Conservation (phyloP, 176 grass and related monocot genomes). For the Musa beccarii region DNA sequence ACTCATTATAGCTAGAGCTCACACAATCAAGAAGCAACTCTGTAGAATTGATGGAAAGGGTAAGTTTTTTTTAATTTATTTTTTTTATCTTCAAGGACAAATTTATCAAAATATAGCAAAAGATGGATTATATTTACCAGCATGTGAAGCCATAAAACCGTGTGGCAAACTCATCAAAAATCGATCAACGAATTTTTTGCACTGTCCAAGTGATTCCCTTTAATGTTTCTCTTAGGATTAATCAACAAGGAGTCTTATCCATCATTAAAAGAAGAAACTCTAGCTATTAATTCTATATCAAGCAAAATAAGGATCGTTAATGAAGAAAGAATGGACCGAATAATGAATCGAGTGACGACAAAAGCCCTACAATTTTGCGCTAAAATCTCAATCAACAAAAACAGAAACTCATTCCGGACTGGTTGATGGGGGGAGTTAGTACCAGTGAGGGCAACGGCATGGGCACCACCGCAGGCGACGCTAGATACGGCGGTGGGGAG, state of each 20-base stretch:
- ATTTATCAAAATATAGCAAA: too few species aligned
- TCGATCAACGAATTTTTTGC: too few species aligned
- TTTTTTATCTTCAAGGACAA: too few species aligned
- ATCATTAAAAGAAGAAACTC: not conserved
- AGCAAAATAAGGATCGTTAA: not conserved
- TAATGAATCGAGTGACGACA: not conserved
- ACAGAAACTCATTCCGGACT: too few species aligned
- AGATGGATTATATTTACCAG: too few species aligned
- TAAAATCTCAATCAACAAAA: not conserved
- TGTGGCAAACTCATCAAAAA: too few species aligned
- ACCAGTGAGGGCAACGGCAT: constrained; percentile 66
- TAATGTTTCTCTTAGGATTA: not conserved
- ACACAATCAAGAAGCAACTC: too few species aligned
- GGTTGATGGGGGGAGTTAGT: not conserved
- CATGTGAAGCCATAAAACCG: too few species aligned
- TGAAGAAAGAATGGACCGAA: too few species aligned
- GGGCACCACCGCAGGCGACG: constrained; percentile 77
- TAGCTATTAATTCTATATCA: not conserved
- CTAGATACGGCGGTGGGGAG: constrained; percentile 39
- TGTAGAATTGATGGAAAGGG: too few species aligned
- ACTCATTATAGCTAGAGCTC: too few species aligned
- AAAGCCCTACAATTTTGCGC: not conserved
- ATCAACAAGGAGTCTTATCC: not conserved
- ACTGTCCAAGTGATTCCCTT: not conserved
- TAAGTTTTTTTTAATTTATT: too few species aligned